These are phyloP conservation scores for Neurospora cerealis DNA, from an alignment of 495 filamentous ascomycete genomes.

Conservation along the genomic window DNA sequence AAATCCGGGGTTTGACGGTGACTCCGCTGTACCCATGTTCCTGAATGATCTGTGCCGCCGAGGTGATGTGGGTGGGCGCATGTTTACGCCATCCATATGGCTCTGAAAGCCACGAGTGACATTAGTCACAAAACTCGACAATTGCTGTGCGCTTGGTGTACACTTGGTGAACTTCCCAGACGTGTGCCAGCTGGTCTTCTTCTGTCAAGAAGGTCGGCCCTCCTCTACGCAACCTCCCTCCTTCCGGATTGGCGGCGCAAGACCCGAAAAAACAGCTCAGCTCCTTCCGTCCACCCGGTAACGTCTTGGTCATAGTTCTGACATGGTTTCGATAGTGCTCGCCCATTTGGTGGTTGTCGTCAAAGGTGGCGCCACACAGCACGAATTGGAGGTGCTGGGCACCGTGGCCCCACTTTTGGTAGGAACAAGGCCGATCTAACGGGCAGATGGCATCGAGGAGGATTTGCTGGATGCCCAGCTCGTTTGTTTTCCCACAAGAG, in stretches of 20 bases:
- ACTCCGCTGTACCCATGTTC: neutral
- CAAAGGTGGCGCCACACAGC: neutral
- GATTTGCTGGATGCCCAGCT: neutral
- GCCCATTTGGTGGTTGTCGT: neutral
- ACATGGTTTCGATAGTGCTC: neutral
- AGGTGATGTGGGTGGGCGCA: neutral
- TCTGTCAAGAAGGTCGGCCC: neutral
- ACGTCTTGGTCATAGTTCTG: fast-evolving
- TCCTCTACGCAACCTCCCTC: neutral
- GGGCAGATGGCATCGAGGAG: neutral
- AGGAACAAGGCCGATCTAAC: neutral
- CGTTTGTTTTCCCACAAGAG: neutral
- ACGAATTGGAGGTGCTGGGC: neutral
- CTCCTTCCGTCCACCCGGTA: fast-evolving
- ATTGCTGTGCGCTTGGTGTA: neutral
- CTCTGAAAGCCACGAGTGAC: neutral
- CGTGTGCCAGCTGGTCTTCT: no score
- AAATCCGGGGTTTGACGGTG: neutral
- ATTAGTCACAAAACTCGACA: neutral
- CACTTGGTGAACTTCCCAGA: neutral
- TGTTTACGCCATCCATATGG: neutral
- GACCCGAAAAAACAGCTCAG: neutral
- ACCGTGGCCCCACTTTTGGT: neutral
- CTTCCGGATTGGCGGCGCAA: neutral
- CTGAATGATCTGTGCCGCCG: fast-evolving